These are phyloP conservation scores for Excoecaria agallocha DNA, from an alignment of 345 rosid species.

Conservation along the genomic window DNA sequence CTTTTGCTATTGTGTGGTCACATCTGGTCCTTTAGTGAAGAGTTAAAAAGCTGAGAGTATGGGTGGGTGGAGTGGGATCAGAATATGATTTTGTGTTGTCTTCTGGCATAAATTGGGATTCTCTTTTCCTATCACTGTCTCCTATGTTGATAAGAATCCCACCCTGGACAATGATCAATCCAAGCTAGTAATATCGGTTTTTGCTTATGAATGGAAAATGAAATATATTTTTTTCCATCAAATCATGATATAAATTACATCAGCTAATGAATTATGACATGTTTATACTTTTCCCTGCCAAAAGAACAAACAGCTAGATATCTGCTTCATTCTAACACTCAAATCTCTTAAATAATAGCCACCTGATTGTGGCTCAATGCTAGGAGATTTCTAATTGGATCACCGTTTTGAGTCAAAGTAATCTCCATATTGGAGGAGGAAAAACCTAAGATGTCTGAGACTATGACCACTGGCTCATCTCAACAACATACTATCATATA, in stretches of 20 bases:
- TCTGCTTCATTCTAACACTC: not conserved
- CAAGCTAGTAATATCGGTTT: slow-evolving; percentile 4
- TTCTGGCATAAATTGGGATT: slow-evolving; percentile 25
- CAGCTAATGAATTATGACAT: slow-evolving; percentile 4
- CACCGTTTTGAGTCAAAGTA: not conserved
- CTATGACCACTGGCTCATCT: not conserved
- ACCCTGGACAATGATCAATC: slow-evolving; percentile 30
- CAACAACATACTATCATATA: not conserved
- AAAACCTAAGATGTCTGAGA: not conserved
- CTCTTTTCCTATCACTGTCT: slow-evolving; percentile 34
- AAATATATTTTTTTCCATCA: not conserved
- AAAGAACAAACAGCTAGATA: slow-evolving; percentile 1
- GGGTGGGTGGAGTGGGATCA: slow-evolving; percentile 44
- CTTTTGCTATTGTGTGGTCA: slow-evolving; percentile 37
- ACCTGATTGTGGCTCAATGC: not conserved
- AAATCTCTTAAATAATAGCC: not conserved
- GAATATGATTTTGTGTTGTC: slow-evolving; percentile 35
- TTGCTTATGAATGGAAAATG: not conserved
- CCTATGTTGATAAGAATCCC: slow-evolving; percentile 47
- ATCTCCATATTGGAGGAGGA: not conserved
- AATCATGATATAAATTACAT: not conserved
- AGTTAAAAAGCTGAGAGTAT: slow-evolving; percentile 17
- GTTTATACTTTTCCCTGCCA: slow-evolving; percentile 16
- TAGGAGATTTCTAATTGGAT: not conserved
- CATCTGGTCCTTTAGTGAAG: slow-evolving; percentile 35